Percentiles rank a stretch among this genome's conserved stretches.
Conservation (phyloP, 257 asterid genomes). For the Solanum boliviense region DNA sequence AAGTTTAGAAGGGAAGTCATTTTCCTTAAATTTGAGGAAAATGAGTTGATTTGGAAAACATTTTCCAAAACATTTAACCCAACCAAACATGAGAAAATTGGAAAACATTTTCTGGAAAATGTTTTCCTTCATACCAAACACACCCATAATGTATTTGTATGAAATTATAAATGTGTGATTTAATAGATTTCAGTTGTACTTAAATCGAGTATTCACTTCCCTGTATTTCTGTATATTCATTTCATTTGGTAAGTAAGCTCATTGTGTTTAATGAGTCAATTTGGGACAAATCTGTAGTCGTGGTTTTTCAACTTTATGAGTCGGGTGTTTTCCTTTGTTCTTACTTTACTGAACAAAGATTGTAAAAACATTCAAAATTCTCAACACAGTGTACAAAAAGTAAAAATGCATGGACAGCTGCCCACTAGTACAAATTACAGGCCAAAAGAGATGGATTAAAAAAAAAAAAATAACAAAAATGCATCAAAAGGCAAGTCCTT, state of each 20-base stretch:
- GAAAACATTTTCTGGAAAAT: too few relatives aligned
- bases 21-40: too few relatives aligned
- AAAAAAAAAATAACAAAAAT: not conserved
- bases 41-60: too few relatives aligned
- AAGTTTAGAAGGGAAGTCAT: too few relatives aligned
- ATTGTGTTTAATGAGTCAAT: not conserved
- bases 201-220: not conserved
- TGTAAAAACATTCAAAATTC: not conserved
- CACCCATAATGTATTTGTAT: not conserved
- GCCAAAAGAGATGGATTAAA: not conserved
- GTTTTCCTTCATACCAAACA: too few relatives aligned
- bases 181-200: not conserved
- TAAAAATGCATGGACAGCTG: not conserved
- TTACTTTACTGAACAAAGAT: not conserved
- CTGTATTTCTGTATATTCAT: not conserved
- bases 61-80: too few relatives aligned
- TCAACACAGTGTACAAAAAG: not conserved
- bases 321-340: not conserved
- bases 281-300: not conserved
- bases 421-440: not conserved
- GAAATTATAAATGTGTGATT: not conserved
- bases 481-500: not conserved
- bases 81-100: too few relatives aligned
- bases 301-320: not conserved
- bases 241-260: too few relatives aligned